Percentiles rank a stretch among this genome's conserved stretches.
Conservation (phyloP, 306 rosid genomes). For the Cicer chorassanicum region DNA sequence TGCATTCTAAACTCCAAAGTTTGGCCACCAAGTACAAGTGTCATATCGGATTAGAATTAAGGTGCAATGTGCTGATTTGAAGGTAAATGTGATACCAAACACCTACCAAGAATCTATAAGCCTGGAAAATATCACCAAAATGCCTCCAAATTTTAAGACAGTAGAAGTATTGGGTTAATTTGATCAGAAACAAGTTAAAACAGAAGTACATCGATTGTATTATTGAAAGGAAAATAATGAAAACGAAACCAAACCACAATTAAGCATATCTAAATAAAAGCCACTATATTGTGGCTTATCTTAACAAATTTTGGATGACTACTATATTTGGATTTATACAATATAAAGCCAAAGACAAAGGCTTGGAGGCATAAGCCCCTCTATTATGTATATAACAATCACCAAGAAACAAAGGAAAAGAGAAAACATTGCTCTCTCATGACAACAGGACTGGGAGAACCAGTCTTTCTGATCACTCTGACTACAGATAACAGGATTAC, state of each 20-base stretch:
- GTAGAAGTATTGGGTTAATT: not conserved
- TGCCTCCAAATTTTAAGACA: not conserved
- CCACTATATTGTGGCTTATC: slow-evolving; percentile 42
- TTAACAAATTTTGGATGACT: slow-evolving; percentile 36
- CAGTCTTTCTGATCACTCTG: slow-evolving; percentile 45
- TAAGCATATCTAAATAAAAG: slow-evolving; percentile 18
- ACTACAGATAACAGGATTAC: slow-evolving; percentile 37
- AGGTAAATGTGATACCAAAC: not conserved
- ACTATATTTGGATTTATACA: slow-evolving; percentile 53
- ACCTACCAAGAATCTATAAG: not conserved
- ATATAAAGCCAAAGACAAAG: slow-evolving; percentile 29
- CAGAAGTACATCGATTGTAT: not conserved
- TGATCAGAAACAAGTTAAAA: not conserved
- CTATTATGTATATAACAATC: slow-evolving; percentile 47
- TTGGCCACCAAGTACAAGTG: not conserved
- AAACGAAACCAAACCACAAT: not conserved
- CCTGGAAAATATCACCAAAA: not conserved
- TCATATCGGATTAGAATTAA: not conserved
- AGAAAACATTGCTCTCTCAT: slow-evolving; percentile 15
- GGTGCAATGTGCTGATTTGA: not conserved
- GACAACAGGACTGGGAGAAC: slow-evolving; percentile 42
- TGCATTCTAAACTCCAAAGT: not conserved
- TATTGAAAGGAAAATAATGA: slow-evolving; percentile 8
- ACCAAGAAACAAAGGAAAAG: slow-evolving; percentile 4
- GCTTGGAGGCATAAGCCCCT: slow-evolving; percentile 50